Base-by-base conservation (phyloP, 164 flowering plant species). In the Tetracentron sinense region DNA sequence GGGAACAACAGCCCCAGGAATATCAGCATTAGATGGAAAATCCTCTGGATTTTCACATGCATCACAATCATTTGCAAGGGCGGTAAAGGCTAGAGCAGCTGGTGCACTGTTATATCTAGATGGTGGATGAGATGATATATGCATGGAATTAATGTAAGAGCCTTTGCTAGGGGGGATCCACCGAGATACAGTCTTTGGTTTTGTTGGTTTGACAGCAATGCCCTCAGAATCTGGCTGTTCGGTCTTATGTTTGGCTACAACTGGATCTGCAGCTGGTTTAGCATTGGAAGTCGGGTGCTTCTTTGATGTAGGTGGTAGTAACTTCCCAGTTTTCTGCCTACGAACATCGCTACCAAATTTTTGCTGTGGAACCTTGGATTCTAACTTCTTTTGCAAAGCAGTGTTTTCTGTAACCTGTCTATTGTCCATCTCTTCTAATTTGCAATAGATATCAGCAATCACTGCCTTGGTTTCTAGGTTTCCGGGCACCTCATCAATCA, bases 101-200 rank as follows among this genome's bases (percentile, higher is more conserved):
- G 89, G 88, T 63, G 94, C 92, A 77, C 91, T 86, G 67, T 83
- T 87, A 69, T 81, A 73, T 67, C 93, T 85, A 30, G 87, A 65
- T 63, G 96, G 93, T 48, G 89, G 94, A 71, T 82, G 67, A 62
- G 56, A 79, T 11, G 74, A 64, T 29, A 84, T 77, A 75, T 76
- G 88, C 84, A 83, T 75, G 47, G 86, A 74, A 74, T 79, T 72
- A 7, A 76, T 71, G 56, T 68, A 75, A 65, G 85, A 68, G 27
- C 77, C 80, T 64, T 83, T 85, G 59, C 74, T 81, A 25, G 95
- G 75, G 0, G 92, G 86, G 29, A 86, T 78, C 94, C 94, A 88
- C 61, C 83, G 71, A 63, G 90, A 69, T n/a, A 79, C 76, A 42
- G 76, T 64, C 68, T 74, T 82, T 61, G 87, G 77, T 75, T 85